Evolutionary conservation across 768 basidiomycete species (phyloP).

Genomic region (Rhizopogon vesiculosus): DNA sequence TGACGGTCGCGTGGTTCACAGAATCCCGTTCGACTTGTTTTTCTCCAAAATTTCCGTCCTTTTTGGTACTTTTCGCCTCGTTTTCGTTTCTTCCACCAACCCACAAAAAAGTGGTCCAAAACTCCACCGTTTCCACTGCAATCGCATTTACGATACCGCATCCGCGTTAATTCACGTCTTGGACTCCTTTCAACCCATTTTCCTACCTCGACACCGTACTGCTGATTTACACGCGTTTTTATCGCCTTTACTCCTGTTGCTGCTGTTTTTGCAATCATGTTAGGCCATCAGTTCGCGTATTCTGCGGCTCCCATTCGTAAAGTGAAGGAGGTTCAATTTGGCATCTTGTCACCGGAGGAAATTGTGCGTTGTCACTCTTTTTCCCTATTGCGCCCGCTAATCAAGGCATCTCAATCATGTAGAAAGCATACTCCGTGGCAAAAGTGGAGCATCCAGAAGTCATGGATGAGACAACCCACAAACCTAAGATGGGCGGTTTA

Average conservation of each 20-base stretch:
- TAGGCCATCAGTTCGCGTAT: slow-evolving; percentile 87
- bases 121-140: slow-evolving; percentile 2
- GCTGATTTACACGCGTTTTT: slow-evolving; percentile 14
- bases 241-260: not conserved
- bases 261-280: slow-evolving; percentile 43
- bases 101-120: slow-evolving; percentile 17
- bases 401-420: slow-evolving; percentile 16
- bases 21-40: slow-evolving; percentile 6
- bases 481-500: slow-evolving; percentile 88
- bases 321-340: slow-evolving; percentile 97
- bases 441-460: slow-evolving; percentile 99
- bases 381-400: not conserved
- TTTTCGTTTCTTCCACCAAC: slow-evolving; percentile 3
- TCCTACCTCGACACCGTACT: not conserved
- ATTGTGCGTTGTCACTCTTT: slow-evolving; percentile 51
- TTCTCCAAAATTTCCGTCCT: slow-evolving; percentile 8
- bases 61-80: slow-evolving; percentile 9
- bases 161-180: slow-evolving; percentile 25
- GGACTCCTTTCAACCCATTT: slow-evolving; percentile 1
- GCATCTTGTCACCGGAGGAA: slow-evolving; percentile 97
- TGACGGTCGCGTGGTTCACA: slow-evolving; percentile 1
- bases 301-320: slow-evolving; percentile 93
- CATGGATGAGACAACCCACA: slow-evolving; percentile 91
- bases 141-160: slow-evolving; percentile 6
- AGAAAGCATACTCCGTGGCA: slow-evolving; percentile 99